Evolutionary conservation across 345 rosid species (phyloP), one percentile per base, ranked within the genome.

Genomic region (Eucalyptus curtisii): DNA sequence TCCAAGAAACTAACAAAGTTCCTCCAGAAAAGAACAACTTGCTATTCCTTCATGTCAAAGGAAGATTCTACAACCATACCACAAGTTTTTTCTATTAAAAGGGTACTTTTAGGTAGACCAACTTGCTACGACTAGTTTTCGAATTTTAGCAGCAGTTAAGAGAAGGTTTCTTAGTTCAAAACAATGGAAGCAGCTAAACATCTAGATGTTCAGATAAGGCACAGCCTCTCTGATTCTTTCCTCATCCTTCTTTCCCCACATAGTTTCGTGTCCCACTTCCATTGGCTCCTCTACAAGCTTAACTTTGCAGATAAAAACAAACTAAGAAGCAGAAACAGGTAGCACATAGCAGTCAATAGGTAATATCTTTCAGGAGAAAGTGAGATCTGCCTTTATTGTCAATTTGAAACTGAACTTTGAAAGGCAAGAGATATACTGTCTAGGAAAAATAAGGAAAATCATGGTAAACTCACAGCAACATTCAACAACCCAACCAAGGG

Each of bases 401-500:
- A 55, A 79, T 42, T 50, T 76, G 80, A 45, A 49, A 81, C 25
- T 27, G 30, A 25, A 55, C 52, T 45, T 47, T 4, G 13, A 13
- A 47, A 82, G 30, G 89, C 10, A 22, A 12, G 4, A 50, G 27
- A 86, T n/a, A 86, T 17, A 47, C 25, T 7, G 44, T 50, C 33
- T 2, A 40, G 49, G 88, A 33, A 7, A 10, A 48, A 52, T 88
- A 25, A 52, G 40, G 88, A 68, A 81, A 47, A 64, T 88, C 87
- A 90, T 84, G 86, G 87, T 80, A 55, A 86, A 94, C 99, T 96
- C 93, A 97, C 99, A 91, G 97, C 99, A 85, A 96, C 93, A 92
- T 96, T 96, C 88, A 95, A 90, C 89, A 97, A 91, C 87, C 96
- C 98, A 88, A 93, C 90, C 89, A 90, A 90, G n/a, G 99, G 99